A percentile compares a stretch with the other conserved stretches of the same genome.
Conservation (phyloP, 2,329 filamentous ascomycete species). For the Phyllosticta citribraziliensis region DNA sequence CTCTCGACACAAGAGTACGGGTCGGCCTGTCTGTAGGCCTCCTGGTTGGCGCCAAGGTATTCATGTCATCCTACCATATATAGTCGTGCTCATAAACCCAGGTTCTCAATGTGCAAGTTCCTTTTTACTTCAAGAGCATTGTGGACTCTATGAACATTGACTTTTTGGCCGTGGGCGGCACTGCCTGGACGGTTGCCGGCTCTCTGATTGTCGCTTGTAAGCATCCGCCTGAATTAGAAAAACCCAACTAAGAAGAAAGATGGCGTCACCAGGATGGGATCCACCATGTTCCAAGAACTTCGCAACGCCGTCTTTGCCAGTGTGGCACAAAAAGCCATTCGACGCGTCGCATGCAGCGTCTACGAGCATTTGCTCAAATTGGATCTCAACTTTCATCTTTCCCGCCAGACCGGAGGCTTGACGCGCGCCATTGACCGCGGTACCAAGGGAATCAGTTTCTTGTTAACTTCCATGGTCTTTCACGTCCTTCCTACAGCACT, state of each 20-base stretch:
- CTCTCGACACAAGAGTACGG: slow-evolving; percentile 69
- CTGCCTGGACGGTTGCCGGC: slow-evolving; percentile 78
- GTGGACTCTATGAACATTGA: slow-evolving; percentile 98
- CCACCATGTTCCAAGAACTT: slow-evolving; percentile 83
- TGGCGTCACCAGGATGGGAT: slow-evolving; percentile 76
- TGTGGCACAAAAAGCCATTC: slow-evolving; percentile 93
- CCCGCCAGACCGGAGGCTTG: slow-evolving; percentile 86
- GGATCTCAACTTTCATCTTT: slow-evolving; percentile 88
- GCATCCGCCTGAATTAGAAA: slow-evolving; percentile 14
- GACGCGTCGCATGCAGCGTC: slow-evolving; percentile 81
- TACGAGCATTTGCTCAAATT: slow-evolving; percentile 82
- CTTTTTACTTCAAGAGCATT: slow-evolving; percentile 98
- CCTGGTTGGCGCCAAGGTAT: slow-evolving; percentile 75
- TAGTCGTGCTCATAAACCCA: slow-evolving; percentile 19
- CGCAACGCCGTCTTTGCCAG: slow-evolving; percentile 95
- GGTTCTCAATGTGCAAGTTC: slow-evolving; percentile 91
- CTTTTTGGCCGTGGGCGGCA: slow-evolving; percentile 75
- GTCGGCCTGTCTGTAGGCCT: slow-evolving; percentile 77
- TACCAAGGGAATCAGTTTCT: slow-evolving; percentile 96
- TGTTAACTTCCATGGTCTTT: slow-evolving; percentile 97
- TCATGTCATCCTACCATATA: slow-evolving; percentile 2
- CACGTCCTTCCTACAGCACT: slow-evolving; percentile 89
- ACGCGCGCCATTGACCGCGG: slow-evolving; percentile 92
- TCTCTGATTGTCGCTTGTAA: slow-evolving; percentile 82
- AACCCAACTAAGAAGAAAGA: slow-evolving; percentile 37